Base-by-base conservation (phyloP, 352 stramenopile genomes). In the Pythium monospermum region DNA sequence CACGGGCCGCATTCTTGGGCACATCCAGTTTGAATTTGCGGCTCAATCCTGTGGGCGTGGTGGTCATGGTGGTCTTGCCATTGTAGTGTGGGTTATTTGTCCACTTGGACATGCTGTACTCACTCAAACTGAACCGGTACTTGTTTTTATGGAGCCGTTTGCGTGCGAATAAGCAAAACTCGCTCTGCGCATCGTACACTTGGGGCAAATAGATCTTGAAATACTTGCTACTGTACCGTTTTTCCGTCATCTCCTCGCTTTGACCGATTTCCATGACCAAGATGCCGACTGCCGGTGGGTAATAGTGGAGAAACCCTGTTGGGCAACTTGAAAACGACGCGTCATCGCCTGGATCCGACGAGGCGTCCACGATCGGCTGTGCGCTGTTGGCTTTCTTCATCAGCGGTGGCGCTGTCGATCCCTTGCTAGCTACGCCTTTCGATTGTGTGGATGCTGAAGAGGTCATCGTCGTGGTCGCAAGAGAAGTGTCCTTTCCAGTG, bases 201-300 rank as follows among this genome's bases (percentile, higher is more conserved):
- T 91, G 81, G 2, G 81, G 81, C 15, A 91, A 53, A 45, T 85
- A 91, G 39, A 91, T 72, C 33, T 70, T 69, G 38, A 91, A 87
- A 50, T 81, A 89, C 49, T 81, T 86, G 35, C 67, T 62, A 11
- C 81, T 69, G 46, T 89, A 89, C 49, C 70, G 73, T 40, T 75
- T 73, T 32, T 76, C 57, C 37, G 67, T 72, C 28, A 68, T 53
- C 50, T 80, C 63, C 3, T 78, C 63, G 15, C 65, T 66, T 0
- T 57, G 61, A 6, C 56, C 64, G 2, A 85, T 53, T 49, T 89
- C 81, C 76, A 91, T 87, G 16, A 91, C 78, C 1, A 91, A 58
- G 19, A 91, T 76, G 8, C 76, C 75, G 5, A 66, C 67, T 0
- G 53, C 44, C 10, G 69, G 50, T 19, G 78, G 78, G 7, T 65